phyloP scores from a whole-genome alignment of 2,329 filamentous ascomycete species.

The Colletotrichum sp. region DNA sequence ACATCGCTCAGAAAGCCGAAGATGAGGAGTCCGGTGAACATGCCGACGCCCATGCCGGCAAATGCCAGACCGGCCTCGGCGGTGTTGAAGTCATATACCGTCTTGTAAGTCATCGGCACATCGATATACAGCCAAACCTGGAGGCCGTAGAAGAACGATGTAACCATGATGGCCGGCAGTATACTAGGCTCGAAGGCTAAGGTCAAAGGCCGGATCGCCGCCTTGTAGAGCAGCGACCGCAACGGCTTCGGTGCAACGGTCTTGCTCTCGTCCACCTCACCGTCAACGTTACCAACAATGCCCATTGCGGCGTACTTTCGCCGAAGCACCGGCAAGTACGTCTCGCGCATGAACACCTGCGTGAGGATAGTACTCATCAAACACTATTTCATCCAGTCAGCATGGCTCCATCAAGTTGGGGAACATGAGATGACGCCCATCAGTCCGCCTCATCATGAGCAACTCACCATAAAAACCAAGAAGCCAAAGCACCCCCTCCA shows the following conservation, averaged over 20 bases:
- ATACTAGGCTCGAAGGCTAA: background rate
- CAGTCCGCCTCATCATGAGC: background rate
- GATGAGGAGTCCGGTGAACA: background rate
- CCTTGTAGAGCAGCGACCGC: background rate
- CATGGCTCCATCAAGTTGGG: background rate
- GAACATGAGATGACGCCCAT: background rate
- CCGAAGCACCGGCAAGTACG: background rate
- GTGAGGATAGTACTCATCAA: background rate
- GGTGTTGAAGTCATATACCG: background rate
- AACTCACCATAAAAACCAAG: background rate
- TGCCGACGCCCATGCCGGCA: background rate
- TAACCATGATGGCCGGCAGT: background rate
- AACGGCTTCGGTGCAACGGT: background rate
- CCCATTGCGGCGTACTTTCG: background rate
- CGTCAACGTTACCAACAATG: background rate
- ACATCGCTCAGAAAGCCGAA: constrained; percentile 9
- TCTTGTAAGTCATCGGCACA: constrained; percentile 7
- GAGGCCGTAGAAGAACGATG: constrained; percentile 9
- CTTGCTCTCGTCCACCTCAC: background rate
- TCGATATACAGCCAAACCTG: constrained; percentile 12
- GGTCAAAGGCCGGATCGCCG: background rate
- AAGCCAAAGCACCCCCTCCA: constrained; percentile 8
- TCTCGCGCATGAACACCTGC: constrained; percentile 4
- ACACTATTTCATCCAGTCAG: background rate
- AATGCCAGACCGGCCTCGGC: background rate